Conservation (phyloP, 257 asterid species). For the Solanum pennellii region DNA sequence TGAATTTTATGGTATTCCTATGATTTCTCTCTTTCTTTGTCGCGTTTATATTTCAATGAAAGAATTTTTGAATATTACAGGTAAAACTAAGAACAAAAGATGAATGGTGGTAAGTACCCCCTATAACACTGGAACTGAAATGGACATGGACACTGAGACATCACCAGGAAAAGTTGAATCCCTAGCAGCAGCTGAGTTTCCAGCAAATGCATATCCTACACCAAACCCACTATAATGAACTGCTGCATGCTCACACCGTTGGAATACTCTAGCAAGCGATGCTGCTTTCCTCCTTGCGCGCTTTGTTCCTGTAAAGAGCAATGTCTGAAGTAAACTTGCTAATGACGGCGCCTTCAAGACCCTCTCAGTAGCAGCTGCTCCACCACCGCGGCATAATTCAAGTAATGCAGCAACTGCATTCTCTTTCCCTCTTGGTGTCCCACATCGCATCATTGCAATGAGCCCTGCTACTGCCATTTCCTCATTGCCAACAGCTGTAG, state of each 20-base stretch:
- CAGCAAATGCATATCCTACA: constrained; percentile 48
- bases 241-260: constrained; percentile 48
- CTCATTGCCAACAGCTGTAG: constrained; percentile 60
- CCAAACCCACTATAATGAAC: constrained; percentile 47
- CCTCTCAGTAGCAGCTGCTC: constrained; percentile 54
- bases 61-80: constrained; percentile 17
- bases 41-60: constrained; percentile 25
- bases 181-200: constrained; percentile 32
- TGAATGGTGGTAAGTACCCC: constrained; percentile 13
- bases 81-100: constrained; percentile 11
- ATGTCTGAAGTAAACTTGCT: constrained; percentile 56
- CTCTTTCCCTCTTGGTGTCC: constrained; percentile 78
- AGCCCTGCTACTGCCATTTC: constrained; percentile 52
- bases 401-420: constrained; percentile 87
- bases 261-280: constrained; percentile 79
- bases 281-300: constrained; percentile 92
- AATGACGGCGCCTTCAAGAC: constrained; percentile 73
- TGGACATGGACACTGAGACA: constrained; percentile 44
- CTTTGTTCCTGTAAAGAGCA: constrained; percentile 83
- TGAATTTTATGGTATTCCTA: constrained; percentile 3
- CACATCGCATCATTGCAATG: constrained; percentile 71
- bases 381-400: constrained; percentile 71
- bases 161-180: constrained; percentile 56
- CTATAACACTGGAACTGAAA: constrained; percentile 74
- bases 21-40: constrained; percentile 16